Evolutionary conservation across 345 rosid genomes (phyloP), one percentile per base, ranked within the genome.

Genomic region (Viola odorata): DNA sequence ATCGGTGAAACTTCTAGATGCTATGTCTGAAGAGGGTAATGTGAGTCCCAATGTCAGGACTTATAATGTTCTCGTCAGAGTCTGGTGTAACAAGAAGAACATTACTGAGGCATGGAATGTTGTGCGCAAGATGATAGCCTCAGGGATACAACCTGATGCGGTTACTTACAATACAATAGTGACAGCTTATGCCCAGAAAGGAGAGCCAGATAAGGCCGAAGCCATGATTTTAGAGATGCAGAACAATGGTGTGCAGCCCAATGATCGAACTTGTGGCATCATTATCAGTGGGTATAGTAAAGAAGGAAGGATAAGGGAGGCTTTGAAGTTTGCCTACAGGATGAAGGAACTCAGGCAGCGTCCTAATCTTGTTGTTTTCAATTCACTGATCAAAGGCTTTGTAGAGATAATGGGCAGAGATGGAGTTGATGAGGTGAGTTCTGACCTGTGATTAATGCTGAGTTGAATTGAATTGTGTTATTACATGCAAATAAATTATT

Each of bases 121-220:
- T 55, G 80, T 89, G 42, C 39, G 83, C 67, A 84, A 71, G 73
- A 89, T 92, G 98, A 77, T 80, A 4, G 82, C 74, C 13, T 81
- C 78, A 3, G 95, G 95, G 45, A 56, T 84, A 42, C 66, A 71
- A 71, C 96, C 96, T 12, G 96, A 92, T 68, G 91, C 73, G 51
- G 91, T 92, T 75, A 89, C 96, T 9, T 92, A 73, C 72, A 89
- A 87, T 73, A 89, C 85, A 14, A 57, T 92, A 70, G 94, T 90
- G 4, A 80, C 78, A 67, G 94, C 96, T 17, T 85, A 92, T 78
- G 79, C 89, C 0, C 74, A 76, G 77, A 67, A 68, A 0, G 80
- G 84, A 53, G 86, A 83, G 76, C 78, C 90, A 12, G 64, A 45
- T 45, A 81, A 66, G 73, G 94, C 96, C 3, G 96, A 92, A 68